These are phyloP conservation scores for Viola odorata DNA, from an alignment of 345 rosid species.

Conservation along the genomic window DNA sequence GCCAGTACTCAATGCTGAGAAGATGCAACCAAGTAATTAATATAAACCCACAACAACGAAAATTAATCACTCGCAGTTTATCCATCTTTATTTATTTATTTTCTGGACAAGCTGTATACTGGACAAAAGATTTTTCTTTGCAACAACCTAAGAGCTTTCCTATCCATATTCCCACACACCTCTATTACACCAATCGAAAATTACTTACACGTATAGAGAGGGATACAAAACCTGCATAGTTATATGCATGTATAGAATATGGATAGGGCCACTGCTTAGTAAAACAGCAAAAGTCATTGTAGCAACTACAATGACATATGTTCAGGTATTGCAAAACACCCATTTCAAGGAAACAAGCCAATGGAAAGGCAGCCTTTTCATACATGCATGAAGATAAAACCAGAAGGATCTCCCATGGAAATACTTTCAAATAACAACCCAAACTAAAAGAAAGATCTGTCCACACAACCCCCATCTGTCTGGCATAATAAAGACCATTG, in stretches of 20 bases:
- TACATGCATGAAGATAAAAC: not conserved
- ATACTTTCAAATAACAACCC: not conserved
- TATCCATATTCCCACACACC: not conserved
- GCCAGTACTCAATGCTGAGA: constrained; percentile 98
- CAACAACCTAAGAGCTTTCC: not conserved
- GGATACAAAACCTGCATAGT: too few species aligned
- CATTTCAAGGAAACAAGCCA: too few species aligned
- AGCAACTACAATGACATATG: too few species aligned
- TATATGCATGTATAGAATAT: too few species aligned
- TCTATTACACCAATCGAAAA: not conserved
- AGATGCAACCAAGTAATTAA: constrained; percentile 5
- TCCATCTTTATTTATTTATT: not conserved
- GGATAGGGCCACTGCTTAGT: not conserved
- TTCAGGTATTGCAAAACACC: too few species aligned
- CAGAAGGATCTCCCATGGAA: not conserved
- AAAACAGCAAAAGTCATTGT: not conserved
- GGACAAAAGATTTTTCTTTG: not conserved
- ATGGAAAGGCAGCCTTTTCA: not conserved
- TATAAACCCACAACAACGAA: constrained; percentile 8
- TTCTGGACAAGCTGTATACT: not conserved
- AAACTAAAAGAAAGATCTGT: not conserved
- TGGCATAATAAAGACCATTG: too few species aligned
- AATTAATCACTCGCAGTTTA: not conserved
- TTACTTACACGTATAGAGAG: not conserved
- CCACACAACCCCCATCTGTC: not conserved